phyloP scores from a whole-genome alignment of 2,329 filamentous ascomycete species.

The Colletotrichum sublineola region DNA sequence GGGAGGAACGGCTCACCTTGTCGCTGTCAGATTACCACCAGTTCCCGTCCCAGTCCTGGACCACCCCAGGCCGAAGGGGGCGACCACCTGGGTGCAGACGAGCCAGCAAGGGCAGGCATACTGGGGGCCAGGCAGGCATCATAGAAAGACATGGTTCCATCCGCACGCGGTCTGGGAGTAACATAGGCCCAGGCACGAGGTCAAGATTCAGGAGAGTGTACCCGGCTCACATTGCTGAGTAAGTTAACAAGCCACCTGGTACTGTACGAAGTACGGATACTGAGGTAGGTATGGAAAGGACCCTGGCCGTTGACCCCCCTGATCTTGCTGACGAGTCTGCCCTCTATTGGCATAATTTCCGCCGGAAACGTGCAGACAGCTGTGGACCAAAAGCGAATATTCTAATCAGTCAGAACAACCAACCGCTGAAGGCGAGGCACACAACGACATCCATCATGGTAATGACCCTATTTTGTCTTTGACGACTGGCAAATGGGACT shows the following conservation, averaged over 20 bases:
- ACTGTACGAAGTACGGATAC: too few species aligned
- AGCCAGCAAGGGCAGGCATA: slow-evolving; percentile 11
- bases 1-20: slow-evolving; percentile 32
- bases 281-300: not conserved
- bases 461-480: not conserved
- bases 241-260: not conserved
- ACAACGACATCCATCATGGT: slow-evolving; percentile 1
- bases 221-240: slow-evolving; percentile 27
- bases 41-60: slow-evolving; percentile 34
- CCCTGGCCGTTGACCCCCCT: slow-evolving; percentile 19
- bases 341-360: slow-evolving; percentile 28
- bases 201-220: slow-evolving; percentile 38
- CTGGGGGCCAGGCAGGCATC: slow-evolving; percentile 15
- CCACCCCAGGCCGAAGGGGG: slow-evolving; percentile 13
- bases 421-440: not conserved
- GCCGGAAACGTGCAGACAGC: slow-evolving; percentile 29
- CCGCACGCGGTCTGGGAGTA: slow-evolving; percentile 38
- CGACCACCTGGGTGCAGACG: slow-evolving; percentile 20
- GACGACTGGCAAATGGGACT: not conserved
- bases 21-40: slow-evolving; percentile 39
- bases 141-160: slow-evolving; percentile 35
- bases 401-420: slow-evolving; percentile 9
- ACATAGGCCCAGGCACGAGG: slow-evolving; percentile 36
- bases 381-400: slow-evolving; percentile 6
- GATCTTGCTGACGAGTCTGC: slow-evolving; percentile 19